phyloP scores from a whole-genome alignment of 75 land plant genomes.

The Pseudotsuga menziesii region DNA sequence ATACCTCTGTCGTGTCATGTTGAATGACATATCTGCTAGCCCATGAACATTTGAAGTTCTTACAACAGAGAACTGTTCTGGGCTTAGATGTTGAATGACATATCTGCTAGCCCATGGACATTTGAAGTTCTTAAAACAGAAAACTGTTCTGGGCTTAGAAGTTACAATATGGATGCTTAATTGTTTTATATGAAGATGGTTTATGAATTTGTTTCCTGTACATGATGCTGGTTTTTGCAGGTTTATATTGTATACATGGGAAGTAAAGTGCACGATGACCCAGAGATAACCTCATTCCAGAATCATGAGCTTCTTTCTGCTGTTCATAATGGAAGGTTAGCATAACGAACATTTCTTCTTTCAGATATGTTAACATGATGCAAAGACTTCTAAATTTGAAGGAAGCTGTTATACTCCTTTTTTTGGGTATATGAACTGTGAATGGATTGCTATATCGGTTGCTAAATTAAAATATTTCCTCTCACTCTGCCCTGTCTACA shows the following conservation, averaged over 20 bases:
- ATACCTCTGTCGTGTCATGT: not conserved
- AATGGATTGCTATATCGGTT: not conserved
- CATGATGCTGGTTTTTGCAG: conserved; percentile 18
- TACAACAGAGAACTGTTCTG: not conserved
- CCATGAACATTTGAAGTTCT: not conserved
- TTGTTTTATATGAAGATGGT: not conserved
- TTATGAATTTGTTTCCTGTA: not conserved
- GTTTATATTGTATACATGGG: conserved; percentile 81
- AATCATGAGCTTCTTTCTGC: conserved; percentile 51
- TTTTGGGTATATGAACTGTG: not conserved
- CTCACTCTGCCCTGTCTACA: conserved; percentile 12
- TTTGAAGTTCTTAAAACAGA: not conserved
- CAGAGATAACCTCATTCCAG: conserved; percentile 33
- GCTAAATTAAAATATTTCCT: not conserved
- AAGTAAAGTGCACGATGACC: conserved; percentile 23
- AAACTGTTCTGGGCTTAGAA: not conserved
- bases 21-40: not conserved
- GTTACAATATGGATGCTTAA: not conserved
- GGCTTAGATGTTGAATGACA: not conserved
- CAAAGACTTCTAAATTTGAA: not conserved
- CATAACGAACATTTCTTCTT: not conserved
- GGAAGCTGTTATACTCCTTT: not conserved
- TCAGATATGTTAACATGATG: not conserved
- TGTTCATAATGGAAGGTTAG: conserved; percentile 61
- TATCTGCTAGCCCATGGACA: not conserved